phyloP scores from a whole-genome alignment of 148 eudicot species.

The Silene conica region DNA sequence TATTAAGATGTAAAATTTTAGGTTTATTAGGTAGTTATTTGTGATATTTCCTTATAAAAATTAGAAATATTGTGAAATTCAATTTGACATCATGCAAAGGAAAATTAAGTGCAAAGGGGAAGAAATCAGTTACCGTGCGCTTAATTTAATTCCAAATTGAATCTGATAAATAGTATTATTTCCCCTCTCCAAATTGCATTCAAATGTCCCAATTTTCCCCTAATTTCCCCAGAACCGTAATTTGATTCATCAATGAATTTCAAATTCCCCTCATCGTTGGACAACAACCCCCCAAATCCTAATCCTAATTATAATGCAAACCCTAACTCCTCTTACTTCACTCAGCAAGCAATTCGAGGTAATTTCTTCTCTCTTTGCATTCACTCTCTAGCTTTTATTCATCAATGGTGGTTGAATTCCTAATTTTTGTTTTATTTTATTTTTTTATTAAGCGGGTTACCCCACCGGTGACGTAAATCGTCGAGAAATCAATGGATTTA shows the following conservation, averaged over 20 bases:
- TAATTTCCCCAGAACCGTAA: background rate
- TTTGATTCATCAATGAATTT: slow-evolving; percentile 10
- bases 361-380: background rate
- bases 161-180: too few species aligned
- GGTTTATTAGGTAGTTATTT: too few species aligned
- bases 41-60: too few species aligned
- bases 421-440: background rate
- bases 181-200: slow-evolving; percentile 6
- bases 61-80: too few species aligned
- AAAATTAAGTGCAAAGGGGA: too few species aligned
- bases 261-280: slow-evolving; percentile 21
- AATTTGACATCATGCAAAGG: too few species aligned
- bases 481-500: background rate
- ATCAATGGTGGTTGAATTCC: background rate
- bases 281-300: slow-evolving; percentile 3
- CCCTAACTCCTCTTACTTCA: slow-evolving; percentile 18
- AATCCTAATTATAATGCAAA: background rate
- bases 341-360: slow-evolving; percentile 30
- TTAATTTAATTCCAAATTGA: too few species aligned
- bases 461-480: background rate
- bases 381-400: background rate
- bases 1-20: too few species aligned
- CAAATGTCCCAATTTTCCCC: background rate
- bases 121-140: background rate
- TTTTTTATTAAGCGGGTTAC: slow-evolving; percentile 22